Evolutionary conservation across 2,329 filamentous ascomycete genomes (phyloP), one percentile per base, ranked within the genome.

Genomic region (Trichoderma cornu-damae): DNA sequence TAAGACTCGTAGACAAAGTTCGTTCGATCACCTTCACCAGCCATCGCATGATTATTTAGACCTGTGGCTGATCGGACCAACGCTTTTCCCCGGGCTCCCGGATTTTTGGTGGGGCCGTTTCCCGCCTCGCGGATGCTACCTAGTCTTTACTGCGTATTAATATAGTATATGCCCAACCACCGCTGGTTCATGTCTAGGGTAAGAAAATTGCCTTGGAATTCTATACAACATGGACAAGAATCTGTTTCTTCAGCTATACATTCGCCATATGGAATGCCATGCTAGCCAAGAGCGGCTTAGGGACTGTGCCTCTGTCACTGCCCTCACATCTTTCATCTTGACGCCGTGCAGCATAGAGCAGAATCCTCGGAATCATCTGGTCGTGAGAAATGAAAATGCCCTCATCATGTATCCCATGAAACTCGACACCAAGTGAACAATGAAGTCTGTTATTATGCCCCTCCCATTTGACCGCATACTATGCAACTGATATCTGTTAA

Each of bases 401-500:
- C 40, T 32, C 18, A 32, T 34, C 49, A 34, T 43, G 43, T 14
- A 42, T 34, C 26, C 40, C 14, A 11, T 18, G 26, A 52, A 42
- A 40, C 26, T 24, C 18, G 37, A 37, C 30, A 14, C n/a, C 44
- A 32, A 28, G 12, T 28, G 20, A 28, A 47, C 47, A 38, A 28
- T 37, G 12, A 35, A 46, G n/a, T 55, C 20, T 55, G 51, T 47
- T 48, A 56, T 56, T 56, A 56, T 49, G 20, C 56, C 26, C 34
- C 44, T 49, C 54, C 28, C 28, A 35, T 58, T 58, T 35, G 46
- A 49, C 52, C 51, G 51, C 57, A 56, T 50, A 59, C 57, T 59
- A 59, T 59, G 57, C 57, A 59, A 56, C 51, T 38, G 28, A 50
- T 48, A 38, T 50, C 26, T 53, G 49, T 30, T 48, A 58, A 58